Evolutionary conservation across 805 yeast species (phyloP), one percentile per base, ranked within the genome.

Genomic region (Starmerella asiatica): DNA sequence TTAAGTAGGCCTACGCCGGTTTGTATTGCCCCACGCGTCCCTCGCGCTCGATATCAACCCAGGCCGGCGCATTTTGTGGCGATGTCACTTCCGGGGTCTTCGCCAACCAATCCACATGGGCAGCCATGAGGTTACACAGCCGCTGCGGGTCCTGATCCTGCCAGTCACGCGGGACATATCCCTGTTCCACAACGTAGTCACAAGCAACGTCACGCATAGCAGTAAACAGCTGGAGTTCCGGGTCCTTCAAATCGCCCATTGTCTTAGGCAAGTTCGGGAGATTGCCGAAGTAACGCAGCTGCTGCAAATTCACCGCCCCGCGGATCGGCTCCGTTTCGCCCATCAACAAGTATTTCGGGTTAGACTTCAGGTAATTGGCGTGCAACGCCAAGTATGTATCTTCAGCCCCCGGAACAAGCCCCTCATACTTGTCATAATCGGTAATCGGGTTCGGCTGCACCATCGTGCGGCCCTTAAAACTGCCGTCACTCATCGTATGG

Each of bases 391-490:
- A 33, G 37, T 42, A 43, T 31, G 19, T 27, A 32, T 38, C 42
- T 18, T 11, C 7, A 7, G 24, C 19, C 12, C 36, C 41, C n/a
- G 12, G 29, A 18, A 27, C 14, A 9, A 29, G 33, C 29, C 32
- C 20, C 34, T 48, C 48, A 18, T 23, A 8, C 9, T 36, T 34
- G 15, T 23, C 39, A 39, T 62, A 73, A 56, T 81, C 93, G 32
- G 68, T 69, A n/a, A 66, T 56, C 3, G 86, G 83, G 53, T 78
- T 74, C 45, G 64, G 72, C 56, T 82, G 93, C 4, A 79, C 76
- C 84, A 81, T 81, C 14, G 51, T 48, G 36, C 24, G 43, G n/a
- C 54, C 54, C 29, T 42, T 36, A 45, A 17, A 50, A 16, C 30
- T 37, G n/a, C 43, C 40, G 6, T 19, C 34, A 1, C 17, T 27